Base-by-base conservation (phyloP, 805 yeast species). In the Candida peoriensis region DNA sequence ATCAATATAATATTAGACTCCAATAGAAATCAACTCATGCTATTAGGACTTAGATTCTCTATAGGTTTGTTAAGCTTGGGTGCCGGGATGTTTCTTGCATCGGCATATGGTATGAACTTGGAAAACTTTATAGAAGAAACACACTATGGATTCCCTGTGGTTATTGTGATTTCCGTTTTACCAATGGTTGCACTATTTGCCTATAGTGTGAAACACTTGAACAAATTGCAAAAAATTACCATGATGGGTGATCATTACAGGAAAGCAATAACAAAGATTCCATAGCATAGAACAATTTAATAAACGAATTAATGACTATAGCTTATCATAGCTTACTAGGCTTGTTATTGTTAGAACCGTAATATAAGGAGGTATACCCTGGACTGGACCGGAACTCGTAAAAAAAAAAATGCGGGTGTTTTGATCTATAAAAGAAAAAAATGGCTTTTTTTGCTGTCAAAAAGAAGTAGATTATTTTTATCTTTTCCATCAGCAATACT, bases 41-140 rank as follows among this genome's bases (percentile, higher is more conserved):
- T 88, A 20, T 64, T 93, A 25, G 95, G 95, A 4, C 66, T 93
- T 37, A 72, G 82, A 47, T 86, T 87, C 55, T 80, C 93, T 33
- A 78, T 87, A 18, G 93, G 95, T 0, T 68, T 94, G 37, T 63
- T 93, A 23, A 81, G 95, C 4, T 64, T 89, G 50, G 95, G 95
- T 2, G 74, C 80, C 12, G 81, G 93, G 1, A 64, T 94, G 30
- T 85, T 84, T 45, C 55, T 86, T 12, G 93, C 95, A 2, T 82
- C 96, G 0, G 64, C 87, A 9, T 93, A 89, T 58, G 99, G 99
- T 23, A 93, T 93, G 98, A 93, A 93, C 59, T 64, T 93, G 56
- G 86, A 83, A 52, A 93, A 90, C 60, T 88, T 84, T 53, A 79
- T 93, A 16, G 99, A 93, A 55, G 95, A 88, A 37, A 64, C 78